Base-by-base conservation (phyloP, 2,329 filamentous ascomycete species). In the Aspergillus pseudonomiae region DNA sequence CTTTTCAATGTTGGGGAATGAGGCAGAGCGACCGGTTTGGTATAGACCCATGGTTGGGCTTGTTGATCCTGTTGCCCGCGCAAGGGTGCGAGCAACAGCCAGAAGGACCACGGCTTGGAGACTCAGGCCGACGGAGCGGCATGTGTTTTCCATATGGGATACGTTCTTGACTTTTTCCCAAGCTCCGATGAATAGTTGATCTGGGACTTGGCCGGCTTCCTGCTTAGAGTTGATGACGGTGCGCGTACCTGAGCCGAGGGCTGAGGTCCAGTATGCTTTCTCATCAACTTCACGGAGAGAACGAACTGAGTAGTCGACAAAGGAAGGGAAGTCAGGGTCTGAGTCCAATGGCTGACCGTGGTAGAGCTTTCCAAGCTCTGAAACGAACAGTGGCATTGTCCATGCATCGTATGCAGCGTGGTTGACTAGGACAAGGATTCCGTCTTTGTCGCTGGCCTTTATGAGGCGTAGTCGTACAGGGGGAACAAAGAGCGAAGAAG, bases 341-440 rank as follows among this genome's bases (percentile, higher is more conserved):
- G 68, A 59, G 19, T 61, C 62, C 14, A 65, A 39, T 2, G 45
- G 4, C 10, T 66, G 53, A 16, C 54, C 59, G 10, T 63, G 53
- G 55, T 78, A 78, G 12, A 77, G 64, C 0, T 66, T 64, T 12
- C 59, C 62, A 3, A 79, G 71, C 39, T 78, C 75, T 14, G 70
- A 61, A 11, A 77, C 62, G 9, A 78, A 66, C 50, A 71, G 71
- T 1, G 69, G 69, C 68, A 79, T 76, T 1, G 75, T 73, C 71
- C 74, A 78, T 2, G 76, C 76, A 48, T 79, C 77, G 59, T 78
- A 79, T 9, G 71, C 68, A 19, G 76, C 73, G 57, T 79, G 77
- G 46, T 78, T 74, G 32, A 79, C 68, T 34, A 73, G 68, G 11
- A 79, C 34, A 10, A 75, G 55, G 6, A 78, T 67, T 11, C 70